phyloP scores from a whole-genome alignment of 2,329 filamentous ascomycete genomes.

The Gaeumannomyces tritici region DNA sequence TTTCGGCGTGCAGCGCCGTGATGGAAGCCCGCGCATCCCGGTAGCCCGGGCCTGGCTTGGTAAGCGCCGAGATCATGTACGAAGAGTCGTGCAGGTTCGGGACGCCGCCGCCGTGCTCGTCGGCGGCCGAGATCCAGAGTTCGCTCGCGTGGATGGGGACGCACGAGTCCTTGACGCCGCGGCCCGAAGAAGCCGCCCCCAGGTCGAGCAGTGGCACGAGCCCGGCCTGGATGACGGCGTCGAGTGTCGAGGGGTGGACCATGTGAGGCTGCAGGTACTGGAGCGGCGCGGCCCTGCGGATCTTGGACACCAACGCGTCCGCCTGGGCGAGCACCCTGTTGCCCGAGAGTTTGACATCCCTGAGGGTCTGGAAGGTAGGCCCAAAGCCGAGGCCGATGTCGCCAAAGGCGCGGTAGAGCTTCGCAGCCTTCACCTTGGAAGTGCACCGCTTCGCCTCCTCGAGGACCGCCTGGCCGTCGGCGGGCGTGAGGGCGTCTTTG shows the following conservation, averaged over 20 bases:
- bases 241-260: constrained; percentile 13
- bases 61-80: constrained; percentile 10
- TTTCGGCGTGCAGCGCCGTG: constrained; percentile 8
- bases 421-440: constrained; percentile 3
- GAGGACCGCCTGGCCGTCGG: background rate
- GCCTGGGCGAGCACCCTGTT: background rate
- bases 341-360: constrained; percentile 8
- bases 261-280: constrained; percentile 9
- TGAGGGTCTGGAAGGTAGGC: constrained; percentile 11
- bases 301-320: background rate
- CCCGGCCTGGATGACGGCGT: constrained; percentile 7
- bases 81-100: constrained; percentile 7
- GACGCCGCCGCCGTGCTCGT: background rate
- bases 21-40: constrained; percentile 9
- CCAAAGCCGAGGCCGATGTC: constrained; percentile 13
- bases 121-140: constrained; percentile 7
- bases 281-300: constrained; percentile 7
- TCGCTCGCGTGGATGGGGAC: constrained; percentile 7
- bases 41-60: constrained; percentile 4
- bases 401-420: constrained; percentile 1
- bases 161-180: background rate
- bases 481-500: background rate
- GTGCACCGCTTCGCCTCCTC: constrained; percentile 6
- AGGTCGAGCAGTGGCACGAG: background rate
- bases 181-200: background rate